Conservation (phyloP, 345 rosid genomes). For the Citrus glauca region DNA sequence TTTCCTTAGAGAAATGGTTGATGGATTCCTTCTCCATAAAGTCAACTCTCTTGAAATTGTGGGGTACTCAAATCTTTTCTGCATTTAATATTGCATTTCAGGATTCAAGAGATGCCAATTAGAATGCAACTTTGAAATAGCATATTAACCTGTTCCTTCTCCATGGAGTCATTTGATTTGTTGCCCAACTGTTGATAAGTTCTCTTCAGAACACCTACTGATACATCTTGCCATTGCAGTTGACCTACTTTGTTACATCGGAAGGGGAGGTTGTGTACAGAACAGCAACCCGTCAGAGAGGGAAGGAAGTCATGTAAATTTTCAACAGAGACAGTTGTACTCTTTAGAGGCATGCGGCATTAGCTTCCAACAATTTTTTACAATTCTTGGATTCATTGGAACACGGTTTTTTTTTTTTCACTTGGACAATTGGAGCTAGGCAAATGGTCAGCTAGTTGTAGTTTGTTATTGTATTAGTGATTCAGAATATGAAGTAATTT, state of each 20-base stretch:
- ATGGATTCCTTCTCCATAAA: no score
- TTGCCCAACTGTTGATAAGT: not conserved
- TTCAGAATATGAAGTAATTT: not conserved
- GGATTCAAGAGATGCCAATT: not conserved
- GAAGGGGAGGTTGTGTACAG: conserved; percentile 44
- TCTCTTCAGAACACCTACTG: not conserved
- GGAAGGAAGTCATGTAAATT: conserved; percentile 43
- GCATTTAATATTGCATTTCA: not conserved
- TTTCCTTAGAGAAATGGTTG: no score
- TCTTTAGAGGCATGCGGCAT: not conserved
- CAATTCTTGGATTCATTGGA: not conserved
- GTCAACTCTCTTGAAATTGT: no score
- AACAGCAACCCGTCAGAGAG: conserved; percentile 37
- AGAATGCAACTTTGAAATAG: not conserved
- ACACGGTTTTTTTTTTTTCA: not conserved
- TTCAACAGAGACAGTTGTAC: not conserved
- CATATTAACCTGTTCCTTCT: not conserved
- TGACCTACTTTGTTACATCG: conserved; percentile 47
- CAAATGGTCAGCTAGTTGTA: not conserved
- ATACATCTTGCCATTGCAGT: conserved; percentile 32
- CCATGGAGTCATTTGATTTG: not conserved
- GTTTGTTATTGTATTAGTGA: not conserved
- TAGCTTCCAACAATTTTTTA: not conserved
- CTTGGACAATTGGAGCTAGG: not conserved
- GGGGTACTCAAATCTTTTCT: not conserved